phyloP scores from a whole-genome alignment of 306 rosid species.

The Cucurbita argyrosperma region DNA sequence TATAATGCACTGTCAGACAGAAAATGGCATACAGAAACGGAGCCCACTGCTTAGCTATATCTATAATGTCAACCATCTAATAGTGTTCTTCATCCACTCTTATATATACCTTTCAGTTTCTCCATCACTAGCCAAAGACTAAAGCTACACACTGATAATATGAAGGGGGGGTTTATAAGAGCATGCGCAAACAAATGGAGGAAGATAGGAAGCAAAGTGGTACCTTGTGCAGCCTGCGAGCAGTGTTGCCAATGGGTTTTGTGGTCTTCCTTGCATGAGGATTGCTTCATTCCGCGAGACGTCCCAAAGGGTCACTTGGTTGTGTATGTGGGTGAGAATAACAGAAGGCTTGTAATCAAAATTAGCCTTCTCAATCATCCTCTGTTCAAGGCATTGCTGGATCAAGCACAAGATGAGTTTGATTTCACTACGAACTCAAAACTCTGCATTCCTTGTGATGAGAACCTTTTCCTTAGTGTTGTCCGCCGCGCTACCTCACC shows the following conservation, averaged over 20 bases:
- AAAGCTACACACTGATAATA: slow-evolving; percentile 2
- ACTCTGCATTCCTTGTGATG: slow-evolving; percentile 82
- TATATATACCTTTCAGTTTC: slow-evolving; percentile 45
- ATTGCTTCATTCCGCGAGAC: slow-evolving; percentile 56
- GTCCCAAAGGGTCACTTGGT: slow-evolving; percentile 94
- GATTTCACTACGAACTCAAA: slow-evolving; percentile 48
- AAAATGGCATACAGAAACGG: not conserved
- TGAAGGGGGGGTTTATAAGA: slow-evolving; percentile 31
- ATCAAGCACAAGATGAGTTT: slow-evolving; percentile 74
- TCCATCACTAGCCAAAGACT: slow-evolving; percentile 1
- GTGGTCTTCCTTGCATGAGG: slow-evolving; percentile 33
- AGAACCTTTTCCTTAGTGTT: slow-evolving; percentile 47
- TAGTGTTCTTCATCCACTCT: slow-evolving; percentile 27
- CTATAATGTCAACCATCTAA: slow-evolving; percentile 47
- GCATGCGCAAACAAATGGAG: slow-evolving; percentile 65
- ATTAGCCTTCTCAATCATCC: slow-evolving; percentile 60
- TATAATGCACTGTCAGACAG: slow-evolving; percentile 3
- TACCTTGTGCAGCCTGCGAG: slow-evolving; percentile 34
- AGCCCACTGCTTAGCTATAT: slow-evolving; percentile 21
- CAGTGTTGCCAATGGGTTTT: slow-evolving; percentile 37
- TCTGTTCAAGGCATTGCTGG: slow-evolving; percentile 66
- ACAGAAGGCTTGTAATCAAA: slow-evolving; percentile 65
- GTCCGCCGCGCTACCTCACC: slow-evolving; percentile 48
- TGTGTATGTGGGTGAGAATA: slow-evolving; percentile 66
- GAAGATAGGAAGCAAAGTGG: slow-evolving; percentile 39